Evolutionary conservation across 139 green algal genomes (phyloP).

Genomic region (Asterochloris sp.): DNA sequence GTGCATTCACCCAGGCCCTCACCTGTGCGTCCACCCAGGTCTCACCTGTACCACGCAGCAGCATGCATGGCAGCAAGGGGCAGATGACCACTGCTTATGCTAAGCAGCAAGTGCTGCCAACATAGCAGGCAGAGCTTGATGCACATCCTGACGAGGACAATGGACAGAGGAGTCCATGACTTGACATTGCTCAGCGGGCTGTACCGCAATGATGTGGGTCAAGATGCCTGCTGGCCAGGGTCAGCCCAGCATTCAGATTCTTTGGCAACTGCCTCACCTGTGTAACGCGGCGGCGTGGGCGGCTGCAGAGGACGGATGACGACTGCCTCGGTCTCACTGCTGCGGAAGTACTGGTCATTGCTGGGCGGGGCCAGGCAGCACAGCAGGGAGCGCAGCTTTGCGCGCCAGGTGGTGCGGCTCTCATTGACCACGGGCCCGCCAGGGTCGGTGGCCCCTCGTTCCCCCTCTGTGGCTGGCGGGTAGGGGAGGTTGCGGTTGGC

Average conservation of each 20-base stretch:
- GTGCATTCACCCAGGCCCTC: too few species aligned
- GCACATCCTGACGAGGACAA: neutral
- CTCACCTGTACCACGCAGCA: too few species aligned
- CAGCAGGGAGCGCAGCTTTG: slow-evolving; percentile 25
- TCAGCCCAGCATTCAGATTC: neutral
- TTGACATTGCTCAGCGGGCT: neutral
- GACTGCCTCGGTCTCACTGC: slow-evolving; percentile 37
- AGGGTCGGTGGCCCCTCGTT: neutral
- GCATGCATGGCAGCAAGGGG: too few species aligned
- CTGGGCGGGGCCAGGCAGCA: slow-evolving; percentile 41
- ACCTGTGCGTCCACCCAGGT: too few species aligned
- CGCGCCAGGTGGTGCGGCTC: slow-evolving; percentile 10
- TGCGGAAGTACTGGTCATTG: slow-evolving; percentile 38
- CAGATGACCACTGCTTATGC: too few species aligned
- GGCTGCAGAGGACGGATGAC: slow-evolving; percentile 36
- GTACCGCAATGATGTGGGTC: neutral
- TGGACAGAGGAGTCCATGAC: neutral
- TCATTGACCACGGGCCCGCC: neutral
- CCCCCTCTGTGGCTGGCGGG: slow-evolving; percentile 8
- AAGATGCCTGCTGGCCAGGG: neutral
- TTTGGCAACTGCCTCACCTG: neutral
- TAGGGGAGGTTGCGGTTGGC: slow-evolving; percentile 1
- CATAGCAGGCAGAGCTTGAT: neutral
- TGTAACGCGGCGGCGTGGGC: slow-evolving; percentile 8
- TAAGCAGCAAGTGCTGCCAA: neutral